phyloP scores from a whole-genome alignment of 139 green algal genomes.

The Astrephomene gubernaculifera region DNA sequence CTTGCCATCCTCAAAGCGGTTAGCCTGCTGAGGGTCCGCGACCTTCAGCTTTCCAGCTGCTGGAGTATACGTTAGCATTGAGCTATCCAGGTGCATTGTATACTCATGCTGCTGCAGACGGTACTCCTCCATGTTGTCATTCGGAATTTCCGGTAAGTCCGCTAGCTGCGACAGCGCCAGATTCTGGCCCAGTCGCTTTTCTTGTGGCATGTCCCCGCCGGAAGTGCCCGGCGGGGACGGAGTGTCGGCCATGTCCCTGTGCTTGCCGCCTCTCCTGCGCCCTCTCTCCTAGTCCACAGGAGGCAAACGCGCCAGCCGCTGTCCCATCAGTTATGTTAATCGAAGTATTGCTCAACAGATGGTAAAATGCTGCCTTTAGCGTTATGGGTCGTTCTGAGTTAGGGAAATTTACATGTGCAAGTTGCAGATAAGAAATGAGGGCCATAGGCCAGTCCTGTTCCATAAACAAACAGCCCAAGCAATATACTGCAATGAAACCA shows the following conservation, averaged over 20 bases:
- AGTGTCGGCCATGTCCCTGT: neutral
- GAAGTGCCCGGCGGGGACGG: neutral
- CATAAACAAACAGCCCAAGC: too few relatives aligned
- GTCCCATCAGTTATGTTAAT: too few relatives aligned
- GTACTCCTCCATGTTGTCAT: neutral
- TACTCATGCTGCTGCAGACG: constrained; percentile 34
- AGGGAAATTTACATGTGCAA: too few relatives aligned
- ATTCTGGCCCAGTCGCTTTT: neutral
- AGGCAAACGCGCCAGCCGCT: too few relatives aligned
- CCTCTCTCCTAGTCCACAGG: too few relatives aligned
- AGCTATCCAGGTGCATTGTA: constrained; percentile 37
- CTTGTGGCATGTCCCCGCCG: neutral
- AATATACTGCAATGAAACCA: too few relatives aligned
- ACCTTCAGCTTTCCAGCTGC: constrained; percentile 8
- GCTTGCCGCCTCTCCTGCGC: neutral
- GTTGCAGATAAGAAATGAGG: too few relatives aligned
- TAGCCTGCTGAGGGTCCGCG: neutral
- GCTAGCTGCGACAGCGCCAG: constrained; percentile 15
- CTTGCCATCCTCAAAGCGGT: constrained; percentile 22
- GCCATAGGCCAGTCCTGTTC: too few relatives aligned
- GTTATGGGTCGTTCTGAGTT: too few relatives aligned
- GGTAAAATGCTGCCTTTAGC: too few relatives aligned
- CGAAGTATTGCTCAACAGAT: too few relatives aligned
- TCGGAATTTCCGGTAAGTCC: neutral
- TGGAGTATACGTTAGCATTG: constrained; percentile 27